These are phyloP conservation scores for Eimeria sp. DNA, from an alignment of 169 alveolate genomes.

Conservation along the genomic window DNA sequence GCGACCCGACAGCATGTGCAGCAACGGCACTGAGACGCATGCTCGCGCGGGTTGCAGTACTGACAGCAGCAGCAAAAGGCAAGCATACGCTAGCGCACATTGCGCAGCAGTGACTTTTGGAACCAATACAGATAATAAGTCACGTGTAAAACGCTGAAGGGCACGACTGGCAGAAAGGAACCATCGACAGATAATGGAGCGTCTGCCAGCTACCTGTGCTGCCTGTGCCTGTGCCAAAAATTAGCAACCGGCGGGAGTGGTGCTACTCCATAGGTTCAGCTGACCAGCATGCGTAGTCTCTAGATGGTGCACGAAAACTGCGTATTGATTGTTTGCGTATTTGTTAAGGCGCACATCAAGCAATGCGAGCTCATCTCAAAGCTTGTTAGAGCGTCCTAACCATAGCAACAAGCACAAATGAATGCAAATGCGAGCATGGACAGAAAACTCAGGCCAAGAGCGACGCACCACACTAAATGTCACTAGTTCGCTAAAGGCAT, in stretches of 20 bases:
- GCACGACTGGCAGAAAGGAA: background rate
- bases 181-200: background rate
- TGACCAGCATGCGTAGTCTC: background rate
- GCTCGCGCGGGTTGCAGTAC: background rate
- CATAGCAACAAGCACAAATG: background rate
- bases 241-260: background rate
- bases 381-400: background rate
- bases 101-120: background rate
- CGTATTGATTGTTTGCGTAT: background rate
- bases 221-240: background rate
- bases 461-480: background rate
- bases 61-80: background rate
- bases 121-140: background rate
- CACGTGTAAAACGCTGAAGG: background rate
- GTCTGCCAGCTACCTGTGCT: background rate
- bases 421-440: background rate
- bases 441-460: background rate
- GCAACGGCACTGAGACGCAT: no score
- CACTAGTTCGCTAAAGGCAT: background rate
- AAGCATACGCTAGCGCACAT: background rate
- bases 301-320: background rate
- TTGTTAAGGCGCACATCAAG: background rate
- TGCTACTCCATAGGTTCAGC: background rate
- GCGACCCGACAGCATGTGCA: background rate
- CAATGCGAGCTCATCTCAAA: background rate